Evolutionary conservation across 2,329 filamentous ascomycete species (phyloP), one percentile per base, ranked within the genome.

Genomic region (Aspergillus puulaauensis): DNA sequence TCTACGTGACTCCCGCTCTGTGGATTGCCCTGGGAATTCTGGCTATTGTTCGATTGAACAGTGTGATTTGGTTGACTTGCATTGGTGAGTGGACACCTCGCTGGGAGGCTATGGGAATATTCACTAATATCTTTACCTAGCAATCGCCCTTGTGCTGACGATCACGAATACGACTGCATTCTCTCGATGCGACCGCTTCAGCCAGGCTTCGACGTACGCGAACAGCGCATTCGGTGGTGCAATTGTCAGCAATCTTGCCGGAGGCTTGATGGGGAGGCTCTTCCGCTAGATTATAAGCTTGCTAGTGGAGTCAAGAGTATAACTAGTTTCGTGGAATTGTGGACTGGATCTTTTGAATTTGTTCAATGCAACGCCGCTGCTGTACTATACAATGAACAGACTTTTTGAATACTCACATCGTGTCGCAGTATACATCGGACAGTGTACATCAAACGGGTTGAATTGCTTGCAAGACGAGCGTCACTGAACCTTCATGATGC

Each of bases 181-280:
- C 66, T 82, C 79, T 8, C 73, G 79, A 17, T 82, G 79, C 59
- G 79, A 82, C 62, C 77, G 77, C 52, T 82, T 82, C 64, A 79
- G 79, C 59, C 79, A 88, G 65, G 86, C 86, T 11, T 84, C 82
- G 39, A 83, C 76, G 50, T 81, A 83, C 61, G 83, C 84, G 6
- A 83, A 80, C 45, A 79, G 77, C 41, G 83, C 83, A 5, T 74
- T 86, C 53, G 77, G 79, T 7, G 82, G 83, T 45, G 79, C 81
- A 3, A 73, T 85, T 56, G 81, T 82, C 56, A 79, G 79, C 64
- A 84, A 80, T 64, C 64, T 85, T 61, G 82, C 82, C 8, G 77
- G 81, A 40, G 81, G 81, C 24, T 74, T 85, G 75, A 73, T 85
- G 60, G 81, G 81, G 65, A 79, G 80, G 63, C 70, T 83, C 59